Percentiles rank a stretch among this genome's conserved stretches.
phyloP scores from a whole-genome alignment of 2,329 filamentous ascomycete genomes.

The Dryadomyces quercus-mongolicae region DNA sequence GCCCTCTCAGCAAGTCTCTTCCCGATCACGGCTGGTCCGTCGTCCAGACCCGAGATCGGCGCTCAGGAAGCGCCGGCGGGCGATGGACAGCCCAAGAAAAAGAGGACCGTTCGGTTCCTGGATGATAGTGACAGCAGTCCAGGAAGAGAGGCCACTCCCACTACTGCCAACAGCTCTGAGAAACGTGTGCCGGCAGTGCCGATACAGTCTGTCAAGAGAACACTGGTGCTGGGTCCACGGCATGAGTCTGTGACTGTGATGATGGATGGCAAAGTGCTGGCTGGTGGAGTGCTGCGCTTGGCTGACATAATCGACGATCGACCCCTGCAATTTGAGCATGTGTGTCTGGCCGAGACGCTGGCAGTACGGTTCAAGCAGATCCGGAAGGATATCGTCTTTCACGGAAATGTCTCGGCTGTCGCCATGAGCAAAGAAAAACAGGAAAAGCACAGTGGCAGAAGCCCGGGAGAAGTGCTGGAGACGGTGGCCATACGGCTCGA shows the following conservation, averaged over 20 bases:
- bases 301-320: slow-evolving; percentile 13
- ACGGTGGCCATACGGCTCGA: slow-evolving; percentile 22
- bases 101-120: not conserved
- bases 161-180: not conserved
- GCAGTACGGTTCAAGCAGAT: slow-evolving; percentile 8
- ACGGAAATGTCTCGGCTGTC: slow-evolving; percentile 13
- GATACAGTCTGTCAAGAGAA: not conserved
- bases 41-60: not conserved
- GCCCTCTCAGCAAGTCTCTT: slow-evolving; percentile 14
- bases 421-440: slow-evolving; percentile 1
- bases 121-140: not conserved
- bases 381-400: slow-evolving; percentile 12
- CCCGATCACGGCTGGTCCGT: slow-evolving; percentile 17
- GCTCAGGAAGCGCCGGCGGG: not conserved
- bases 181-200: not conserved
- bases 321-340: slow-evolving; percentile 17
- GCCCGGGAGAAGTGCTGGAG: slow-evolving; percentile 12
- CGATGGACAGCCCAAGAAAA: too few species aligned
- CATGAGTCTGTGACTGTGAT: slow-evolving; percentile 11
- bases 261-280: slow-evolving; percentile 15
- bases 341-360: slow-evolving; percentile 17
- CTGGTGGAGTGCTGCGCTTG: not conserved
- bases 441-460: not conserved
- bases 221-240: slow-evolving; percentile 1
- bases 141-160: too few species aligned